Percentiles rank a stretch among this genome's conserved stretches.
These are phyloP conservation scores for Dictyostelium brefeldianum DNA, from an alignment of 78 protist species.

Conservation along the genomic window DNA sequence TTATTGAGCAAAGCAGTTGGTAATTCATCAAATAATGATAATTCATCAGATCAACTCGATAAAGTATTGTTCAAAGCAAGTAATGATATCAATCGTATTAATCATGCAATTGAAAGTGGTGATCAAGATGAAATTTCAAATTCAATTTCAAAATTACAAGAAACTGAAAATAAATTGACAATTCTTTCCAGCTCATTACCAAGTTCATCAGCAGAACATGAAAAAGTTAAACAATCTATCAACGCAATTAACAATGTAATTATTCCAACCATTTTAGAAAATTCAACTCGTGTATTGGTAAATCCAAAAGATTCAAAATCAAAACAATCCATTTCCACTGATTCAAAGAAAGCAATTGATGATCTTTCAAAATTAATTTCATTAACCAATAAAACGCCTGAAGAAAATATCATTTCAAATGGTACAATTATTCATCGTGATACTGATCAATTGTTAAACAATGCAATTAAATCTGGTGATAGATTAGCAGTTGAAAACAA, in stretches of 20 bases:
- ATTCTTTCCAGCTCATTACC: slow-evolving; percentile 1
- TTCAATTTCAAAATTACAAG: slow-evolving; percentile 24
- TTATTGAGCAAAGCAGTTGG: slow-evolving; percentile 46
- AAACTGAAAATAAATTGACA: slow-evolving; percentile 54
- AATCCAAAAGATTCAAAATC: slow-evolving; percentile 33
- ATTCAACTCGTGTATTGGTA: neutral
- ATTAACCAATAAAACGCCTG: slow-evolving; percentile 37
- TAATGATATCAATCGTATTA: slow-evolving; percentile 51
- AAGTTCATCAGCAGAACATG: neutral
- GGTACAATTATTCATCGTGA: slow-evolving; percentile 42
- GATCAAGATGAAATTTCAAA: slow-evolving; percentile 45
- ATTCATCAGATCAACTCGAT: slow-evolving; percentile 7
- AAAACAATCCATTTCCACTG: neutral
- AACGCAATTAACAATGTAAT: slow-evolving; percentile 5
- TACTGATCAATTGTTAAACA: slow-evolving; percentile 5
- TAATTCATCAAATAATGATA: neutral
- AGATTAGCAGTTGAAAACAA: neutral
- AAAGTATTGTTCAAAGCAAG: slow-evolving; percentile 36
- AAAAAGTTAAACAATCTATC: slow-evolving; percentile 26
- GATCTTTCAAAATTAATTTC: slow-evolving; percentile 37
- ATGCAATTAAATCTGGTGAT: neutral
- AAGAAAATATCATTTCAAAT: slow-evolving; percentile 57
- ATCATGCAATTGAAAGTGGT: slow-evolving; percentile 25
- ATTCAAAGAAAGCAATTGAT: slow-evolving; percentile 40
- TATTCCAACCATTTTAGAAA: slow-evolving; percentile 31